These are phyloP conservation scores for Leishmania major DNA, from an alignment of 208 protist genomes.

Conservation along the genomic window DNA sequence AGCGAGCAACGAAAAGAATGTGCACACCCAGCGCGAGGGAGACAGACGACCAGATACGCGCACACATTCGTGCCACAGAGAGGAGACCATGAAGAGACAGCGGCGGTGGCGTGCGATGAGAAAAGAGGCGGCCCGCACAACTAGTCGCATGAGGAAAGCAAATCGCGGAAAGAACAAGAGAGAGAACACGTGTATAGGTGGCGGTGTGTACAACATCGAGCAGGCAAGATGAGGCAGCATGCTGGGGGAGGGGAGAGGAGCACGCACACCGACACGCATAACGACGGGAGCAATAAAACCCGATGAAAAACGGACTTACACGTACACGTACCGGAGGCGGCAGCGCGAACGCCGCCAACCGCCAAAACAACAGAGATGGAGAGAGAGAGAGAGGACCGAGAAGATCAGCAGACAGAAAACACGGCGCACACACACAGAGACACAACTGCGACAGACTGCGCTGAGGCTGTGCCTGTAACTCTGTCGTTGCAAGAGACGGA, in stretches of 20 bases:
- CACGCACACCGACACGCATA: not conserved
- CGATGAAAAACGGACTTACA: not conserved
- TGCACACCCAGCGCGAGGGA: not conserved
- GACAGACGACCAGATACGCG: not conserved
- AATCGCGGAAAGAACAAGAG: not conserved
- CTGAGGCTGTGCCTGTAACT: not conserved
- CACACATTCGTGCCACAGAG: not conserved
- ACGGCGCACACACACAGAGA: not conserved
- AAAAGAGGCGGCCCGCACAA: not conserved
- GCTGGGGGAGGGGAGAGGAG: not conserved
- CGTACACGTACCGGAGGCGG: not conserved
- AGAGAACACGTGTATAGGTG: not conserved
- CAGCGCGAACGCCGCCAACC: not conserved
- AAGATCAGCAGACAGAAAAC: not conserved
- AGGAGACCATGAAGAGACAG: not conserved
- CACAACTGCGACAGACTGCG: not conserved
- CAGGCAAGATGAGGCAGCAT: not conserved
- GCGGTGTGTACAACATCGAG: not conserved
- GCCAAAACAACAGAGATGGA: not conserved
- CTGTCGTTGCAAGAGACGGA: not conserved
- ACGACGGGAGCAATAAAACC: not conserved
- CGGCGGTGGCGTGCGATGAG: not conserved
- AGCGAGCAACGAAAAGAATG: not conserved
- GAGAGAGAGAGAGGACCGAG: not conserved
- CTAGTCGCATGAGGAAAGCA: not conserved